These are phyloP conservation scores for Mycena haematopus DNA, from an alignment of 768 basidiomycete species.

Conservation along the genomic window DNA sequence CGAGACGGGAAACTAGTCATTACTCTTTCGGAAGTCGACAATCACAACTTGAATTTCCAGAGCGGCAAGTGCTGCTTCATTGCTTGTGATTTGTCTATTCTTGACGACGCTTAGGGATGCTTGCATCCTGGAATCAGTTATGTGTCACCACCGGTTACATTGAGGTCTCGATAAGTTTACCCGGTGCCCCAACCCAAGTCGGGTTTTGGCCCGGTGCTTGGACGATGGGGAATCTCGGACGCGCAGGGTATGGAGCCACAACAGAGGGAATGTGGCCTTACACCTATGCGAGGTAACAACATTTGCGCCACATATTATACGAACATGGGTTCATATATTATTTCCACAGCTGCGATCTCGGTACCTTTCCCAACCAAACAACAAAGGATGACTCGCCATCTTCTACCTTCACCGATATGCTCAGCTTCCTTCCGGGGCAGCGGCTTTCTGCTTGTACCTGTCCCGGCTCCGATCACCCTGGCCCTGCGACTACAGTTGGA, in stretches of 20 bases:
- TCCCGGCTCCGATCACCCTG: slow-evolving; percentile 69
- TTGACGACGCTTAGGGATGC: slow-evolving; percentile 44
- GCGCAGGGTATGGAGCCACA: slow-evolving; percentile 81
- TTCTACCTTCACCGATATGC: slow-evolving; percentile 54
- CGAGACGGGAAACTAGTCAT: slow-evolving; percentile 64
- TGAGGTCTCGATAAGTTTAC: slow-evolving; percentile 64
- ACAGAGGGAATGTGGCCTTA: slow-evolving; percentile 89
- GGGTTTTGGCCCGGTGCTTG: slow-evolving; percentile 84
- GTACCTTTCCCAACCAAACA: slow-evolving; percentile 80
- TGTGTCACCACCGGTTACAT: slow-evolving; percentile 79
- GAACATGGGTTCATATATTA: slow-evolving; percentile 23
- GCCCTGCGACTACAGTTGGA: slow-evolving; percentile 59
- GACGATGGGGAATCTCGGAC: slow-evolving; percentile 89
- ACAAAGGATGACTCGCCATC: slow-evolving; percentile 46
- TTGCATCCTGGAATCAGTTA: slow-evolving; percentile 79
- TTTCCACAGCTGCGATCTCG: slow-evolving; percentile 73
- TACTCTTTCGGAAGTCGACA: slow-evolving; percentile 62
- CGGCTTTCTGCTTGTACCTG: slow-evolving; percentile 76
- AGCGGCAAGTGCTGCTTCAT: slow-evolving; percentile 46
- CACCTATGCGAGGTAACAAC: slow-evolving; percentile 48
- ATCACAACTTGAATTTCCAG: slow-evolving; percentile 70
- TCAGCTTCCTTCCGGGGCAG: slow-evolving; percentile 83
- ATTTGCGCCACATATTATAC: slow-evolving; percentile 52
- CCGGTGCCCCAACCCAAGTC: slow-evolving; percentile 44
- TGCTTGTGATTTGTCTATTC: not conserved